These are phyloP conservation scores for Funneliformis mosseae DNA, from an alignment of 192 early-diverging fungal genomes.

Conservation along the genomic window DNA sequence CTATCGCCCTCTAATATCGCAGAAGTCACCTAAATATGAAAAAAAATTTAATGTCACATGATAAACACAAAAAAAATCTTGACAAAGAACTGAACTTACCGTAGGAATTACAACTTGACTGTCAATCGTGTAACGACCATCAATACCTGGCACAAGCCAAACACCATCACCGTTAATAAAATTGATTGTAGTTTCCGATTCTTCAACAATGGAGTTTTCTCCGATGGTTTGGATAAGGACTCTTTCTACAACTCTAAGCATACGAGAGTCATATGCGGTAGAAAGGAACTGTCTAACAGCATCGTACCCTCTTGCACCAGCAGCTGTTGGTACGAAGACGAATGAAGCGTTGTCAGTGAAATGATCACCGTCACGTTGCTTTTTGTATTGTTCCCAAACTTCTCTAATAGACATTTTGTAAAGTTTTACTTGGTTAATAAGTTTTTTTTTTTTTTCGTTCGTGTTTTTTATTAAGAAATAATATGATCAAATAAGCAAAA, in stretches of 20 bases:
- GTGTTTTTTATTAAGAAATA: too few relatives aligned
- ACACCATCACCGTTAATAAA: constrained; percentile 44
- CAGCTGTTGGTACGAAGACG: constrained; percentile 27
- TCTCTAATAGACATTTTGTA: constrained; percentile 20
- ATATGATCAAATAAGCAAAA: too few relatives aligned
- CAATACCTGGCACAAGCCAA: constrained; percentile 48
- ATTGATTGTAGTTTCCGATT: constrained; percentile 46
- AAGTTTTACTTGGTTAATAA: too few relatives aligned
- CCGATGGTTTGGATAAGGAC: constrained; percentile 42
- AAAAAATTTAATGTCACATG: background rate
- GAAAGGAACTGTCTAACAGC: constrained; percentile 26
- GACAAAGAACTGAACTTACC: constrained; percentile 34
- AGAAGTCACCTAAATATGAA: constrained; percentile 17
- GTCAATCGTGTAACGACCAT: constrained; percentile 43
- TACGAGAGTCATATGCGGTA: constrained; percentile 13
- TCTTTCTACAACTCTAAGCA: constrained; percentile 40
- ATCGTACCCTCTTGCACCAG: constrained; percentile 33
- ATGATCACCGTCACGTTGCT: constrained; percentile 28
- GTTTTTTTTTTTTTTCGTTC: too few relatives aligned
- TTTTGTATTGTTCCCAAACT: constrained; percentile 29
- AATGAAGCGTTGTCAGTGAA: constrained; percentile 28
- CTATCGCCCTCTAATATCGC: constrained; percentile 18
- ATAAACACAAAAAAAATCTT: background rate
- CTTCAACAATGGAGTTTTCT: constrained; percentile 45
- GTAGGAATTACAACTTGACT: constrained; percentile 40